Evolutionary conservation across 2,329 filamentous ascomycete genomes (phyloP), one percentile per base, ranked within the genome.

Genomic region (Juglanconis oblonga): DNA sequence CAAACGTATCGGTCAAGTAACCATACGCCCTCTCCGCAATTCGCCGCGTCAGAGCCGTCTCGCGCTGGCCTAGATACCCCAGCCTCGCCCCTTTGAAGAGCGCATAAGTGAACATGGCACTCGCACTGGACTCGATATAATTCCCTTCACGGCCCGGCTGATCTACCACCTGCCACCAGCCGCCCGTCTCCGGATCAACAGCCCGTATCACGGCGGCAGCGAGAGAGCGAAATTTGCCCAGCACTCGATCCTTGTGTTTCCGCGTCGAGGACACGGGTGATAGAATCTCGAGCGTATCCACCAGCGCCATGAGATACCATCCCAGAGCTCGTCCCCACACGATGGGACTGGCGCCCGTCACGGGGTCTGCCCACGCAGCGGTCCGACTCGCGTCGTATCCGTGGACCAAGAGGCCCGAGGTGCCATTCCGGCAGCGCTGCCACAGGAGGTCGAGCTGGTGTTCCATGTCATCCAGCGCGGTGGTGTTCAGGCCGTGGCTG

Each of bases 291-390:
- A 71, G 62, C 63, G 69, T 70, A 62, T 68, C 65, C 55, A 71
- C 56, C 44, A 70, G 68, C 3, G 63, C 68, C 68, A 71, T 70
- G 58, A 67, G 64, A 57, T 70, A 71, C 65, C 35, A 69, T 75
- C 72, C 80, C 11, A 81, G 66, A 29, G 77, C 73, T 11, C 81
- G 71, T 31, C 74, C 74, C 81, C 81, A 84, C n/a, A 82, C 79
- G 13, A 78, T 67, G 0, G 78, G 79, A 58, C 77, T 77, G 1
- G 77, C 78, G 4, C 81, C 81, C 0, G 77, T 82, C 3, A 68
- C 63, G 0, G 72, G 70, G 61, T 79, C 70, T 0, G 81, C 80
- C 81, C 81, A 84, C 1, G 74, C 67, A 29, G 80, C 79, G 11
- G 66, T 72, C 60, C 74, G 76, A 17, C 71, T 73, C 14, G 75